Percentiles rank a stretch among this genome's conserved stretches.
These are phyloP conservation scores for Lactarius indigo DNA, from an alignment of 768 basidiomycete species.

Conservation along the genomic window DNA sequence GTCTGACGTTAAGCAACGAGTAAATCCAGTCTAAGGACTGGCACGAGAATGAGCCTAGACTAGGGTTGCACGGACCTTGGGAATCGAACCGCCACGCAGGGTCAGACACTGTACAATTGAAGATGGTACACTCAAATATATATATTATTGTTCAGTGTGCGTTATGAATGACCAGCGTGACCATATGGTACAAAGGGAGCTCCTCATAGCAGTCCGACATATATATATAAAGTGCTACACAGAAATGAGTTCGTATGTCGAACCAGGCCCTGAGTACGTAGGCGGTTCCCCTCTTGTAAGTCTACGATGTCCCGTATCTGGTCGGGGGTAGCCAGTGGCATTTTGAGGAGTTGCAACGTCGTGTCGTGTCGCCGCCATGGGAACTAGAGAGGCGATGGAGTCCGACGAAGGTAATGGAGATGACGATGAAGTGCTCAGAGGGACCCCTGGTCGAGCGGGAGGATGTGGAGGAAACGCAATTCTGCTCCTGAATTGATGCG, in stretches of 20 bases:
- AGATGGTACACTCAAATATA: background rate
- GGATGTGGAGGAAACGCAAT: background rate
- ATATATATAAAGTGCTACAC: slow-evolving; percentile 1
- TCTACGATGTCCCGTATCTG: slow-evolving; percentile 1
- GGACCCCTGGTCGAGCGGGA: background rate
- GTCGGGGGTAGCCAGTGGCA: background rate
- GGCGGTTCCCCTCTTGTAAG: slow-evolving; percentile 12
- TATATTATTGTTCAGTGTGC: slow-evolving; percentile 13
- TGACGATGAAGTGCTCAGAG: background rate
- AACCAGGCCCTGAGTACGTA: slow-evolving; percentile 12
- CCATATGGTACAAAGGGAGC: slow-evolving; percentile 16
- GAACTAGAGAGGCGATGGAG: slow-evolving; percentile 3
- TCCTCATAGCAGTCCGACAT: background rate
- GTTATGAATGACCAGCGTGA: background rate
- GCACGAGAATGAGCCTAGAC: too few species aligned
- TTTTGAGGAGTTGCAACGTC: slow-evolving; percentile 2
- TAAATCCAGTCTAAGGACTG: too few species aligned
- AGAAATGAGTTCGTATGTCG: background rate
- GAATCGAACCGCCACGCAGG: too few species aligned
- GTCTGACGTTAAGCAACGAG: too few species aligned
- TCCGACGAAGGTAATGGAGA: background rate
- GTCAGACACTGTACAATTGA: too few species aligned
- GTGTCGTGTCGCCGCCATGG: background rate
- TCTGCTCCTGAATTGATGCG: slow-evolving; percentile 12
- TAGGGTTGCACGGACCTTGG: too few species aligned